A percentile compares a stretch with the other conserved stretches of the same genome.
Conservation (phyloP, 768 basidiomycete genomes). For the Suillus fuscotomentosus region DNA sequence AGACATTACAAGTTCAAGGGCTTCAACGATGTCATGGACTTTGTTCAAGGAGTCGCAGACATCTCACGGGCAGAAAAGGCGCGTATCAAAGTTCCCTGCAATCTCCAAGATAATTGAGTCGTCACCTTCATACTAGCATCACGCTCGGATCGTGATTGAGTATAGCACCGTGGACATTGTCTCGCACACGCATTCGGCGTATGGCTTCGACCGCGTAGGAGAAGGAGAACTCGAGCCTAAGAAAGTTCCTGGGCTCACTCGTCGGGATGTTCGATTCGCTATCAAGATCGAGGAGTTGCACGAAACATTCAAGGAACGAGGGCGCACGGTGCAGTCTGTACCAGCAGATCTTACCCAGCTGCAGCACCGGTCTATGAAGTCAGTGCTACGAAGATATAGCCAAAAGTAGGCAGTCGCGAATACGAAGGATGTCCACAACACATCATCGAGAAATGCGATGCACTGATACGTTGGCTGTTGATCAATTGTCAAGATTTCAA, state of each 20-base stretch:
- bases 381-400: conserved; percentile 22
- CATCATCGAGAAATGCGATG: not conserved
- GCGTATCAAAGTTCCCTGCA: conserved; percentile 9
- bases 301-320: conserved; percentile 19
- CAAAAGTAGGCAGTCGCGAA: not conserved
- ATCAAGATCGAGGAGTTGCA: conserved; percentile 38
- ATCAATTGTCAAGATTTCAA: not conserved
- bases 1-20: conserved; percentile 28
- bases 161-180: conserved; percentile 21
- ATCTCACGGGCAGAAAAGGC: conserved; percentile 33
- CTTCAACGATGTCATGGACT: conserved; percentile 23
- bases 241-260: conserved; percentile 43
- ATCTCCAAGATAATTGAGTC: not conserved
- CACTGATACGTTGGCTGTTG: not conserved
- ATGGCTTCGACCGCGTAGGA: conserved; percentile 9
- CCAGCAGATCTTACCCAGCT: conserved; percentile 11
- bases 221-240: conserved; percentile 11
- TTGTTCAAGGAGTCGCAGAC: conserved; percentile 26
- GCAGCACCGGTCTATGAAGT: conserved; percentile 24
- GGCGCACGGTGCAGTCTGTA: conserved; percentile 22
- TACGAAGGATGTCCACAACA: not conserved
- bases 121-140: conserved; percentile 20
- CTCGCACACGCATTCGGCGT: conserved; percentile 27
- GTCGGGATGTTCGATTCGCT: conserved; percentile 51
- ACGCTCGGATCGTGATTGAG: conserved; percentile 29